Percentiles rank a stretch among this genome's conserved stretches.
These are phyloP conservation scores for Zymoseptoria crescenta DNA, from an alignment of 2,329 filamentous ascomycete genomes.

Conservation along the genomic window DNA sequence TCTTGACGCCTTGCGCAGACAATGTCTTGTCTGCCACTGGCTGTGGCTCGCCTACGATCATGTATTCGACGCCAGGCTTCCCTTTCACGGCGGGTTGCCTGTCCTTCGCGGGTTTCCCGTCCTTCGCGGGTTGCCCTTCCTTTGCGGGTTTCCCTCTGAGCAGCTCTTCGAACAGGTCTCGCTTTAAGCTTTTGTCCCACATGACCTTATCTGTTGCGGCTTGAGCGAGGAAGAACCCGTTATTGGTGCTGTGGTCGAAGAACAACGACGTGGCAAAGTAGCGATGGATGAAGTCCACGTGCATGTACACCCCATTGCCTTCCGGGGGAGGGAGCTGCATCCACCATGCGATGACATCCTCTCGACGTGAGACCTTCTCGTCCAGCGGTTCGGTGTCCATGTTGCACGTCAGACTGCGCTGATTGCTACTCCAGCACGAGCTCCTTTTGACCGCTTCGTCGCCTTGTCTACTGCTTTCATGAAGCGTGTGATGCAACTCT, in stretches of 20 bases:
- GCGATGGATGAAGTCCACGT: slow-evolving; percentile 45
- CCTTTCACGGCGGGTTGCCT: slow-evolving; percentile 28
- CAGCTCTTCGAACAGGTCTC: slow-evolving; percentile 48
- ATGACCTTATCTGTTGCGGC: slow-evolving; percentile 42
- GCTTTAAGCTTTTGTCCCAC: slow-evolving; percentile 45
- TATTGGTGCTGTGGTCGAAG: slow-evolving; percentile 55
- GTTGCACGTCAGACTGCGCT: neutral
- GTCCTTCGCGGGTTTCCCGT: slow-evolving; percentile 44
- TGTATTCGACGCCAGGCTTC: slow-evolving; percentile 48
- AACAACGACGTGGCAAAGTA: slow-evolving; percentile 58
- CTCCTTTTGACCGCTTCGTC: neutral
- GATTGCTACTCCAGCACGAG: neutral
- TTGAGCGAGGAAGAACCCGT: slow-evolving; percentile 49
- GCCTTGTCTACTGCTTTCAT: neutral
- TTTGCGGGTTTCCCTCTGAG: slow-evolving; percentile 49
- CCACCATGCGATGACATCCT: slow-evolving; percentile 25
- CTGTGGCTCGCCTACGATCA: slow-evolving; percentile 52
- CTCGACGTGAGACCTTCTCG: slow-evolving; percentile 17
- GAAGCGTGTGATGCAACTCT: neutral
- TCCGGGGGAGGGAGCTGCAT: slow-evolving; percentile 7
- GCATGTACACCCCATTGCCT: slow-evolving; percentile 17
- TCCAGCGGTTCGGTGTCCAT: slow-evolving; percentile 22
- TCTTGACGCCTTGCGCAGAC: slow-evolving; percentile 28
- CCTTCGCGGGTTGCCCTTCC: slow-evolving; percentile 53
- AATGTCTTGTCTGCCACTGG: slow-evolving; percentile 35